Percentiles rank a stretch among this genome's conserved stretches.
Conservation (phyloP, 306 rosid genomes). For the Vigna radiata region DNA sequence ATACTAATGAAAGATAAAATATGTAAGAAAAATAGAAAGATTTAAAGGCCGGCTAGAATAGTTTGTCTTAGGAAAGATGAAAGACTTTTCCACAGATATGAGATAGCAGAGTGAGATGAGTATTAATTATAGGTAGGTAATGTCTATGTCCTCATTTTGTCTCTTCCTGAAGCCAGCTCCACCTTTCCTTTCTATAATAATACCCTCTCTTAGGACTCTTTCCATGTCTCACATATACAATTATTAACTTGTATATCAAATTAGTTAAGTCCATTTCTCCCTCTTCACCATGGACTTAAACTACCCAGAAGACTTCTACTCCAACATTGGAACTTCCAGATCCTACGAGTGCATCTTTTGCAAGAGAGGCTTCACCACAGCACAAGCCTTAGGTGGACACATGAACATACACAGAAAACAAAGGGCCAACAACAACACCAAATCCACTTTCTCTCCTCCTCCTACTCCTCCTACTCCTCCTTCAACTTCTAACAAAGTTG, state of each 20-base stretch:
- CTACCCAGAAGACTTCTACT: conserved; percentile 34
- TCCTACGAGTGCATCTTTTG: conserved; percentile 80
- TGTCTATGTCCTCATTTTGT: conserved; percentile 59
- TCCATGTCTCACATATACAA: conserved; percentile 1
- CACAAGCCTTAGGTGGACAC: conserved; percentile 88
- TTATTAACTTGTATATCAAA: conserved; percentile 7
- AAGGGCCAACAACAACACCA: conserved; percentile 48
- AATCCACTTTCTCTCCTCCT: conserved; percentile 34
- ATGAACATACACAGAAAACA: conserved; percentile 84
- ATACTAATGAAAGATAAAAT: not conserved
- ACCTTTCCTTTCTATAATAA: conserved; percentile 43
- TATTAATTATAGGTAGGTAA: conserved; percentile 36
- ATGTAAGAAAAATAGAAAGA: not conserved
- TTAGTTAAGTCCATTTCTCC: not conserved
- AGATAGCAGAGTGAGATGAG: conserved; percentile 5
- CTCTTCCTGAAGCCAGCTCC: conserved; percentile 38
- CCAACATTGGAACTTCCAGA: conserved; percentile 48
- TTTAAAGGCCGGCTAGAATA: conserved; percentile 57
- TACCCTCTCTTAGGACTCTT: conserved; percentile 6
- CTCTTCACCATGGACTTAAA: conserved; percentile 49
- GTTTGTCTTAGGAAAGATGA: conserved; percentile 35
- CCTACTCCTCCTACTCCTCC: conserved; percentile 9
- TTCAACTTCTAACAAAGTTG: conserved; percentile 40
- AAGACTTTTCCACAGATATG: conserved; percentile 44
- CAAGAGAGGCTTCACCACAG: conserved; percentile 84